Evolutionary conservation across 306 rosid species (phyloP).

Genomic region (Gleditsia sinensis): DNA sequence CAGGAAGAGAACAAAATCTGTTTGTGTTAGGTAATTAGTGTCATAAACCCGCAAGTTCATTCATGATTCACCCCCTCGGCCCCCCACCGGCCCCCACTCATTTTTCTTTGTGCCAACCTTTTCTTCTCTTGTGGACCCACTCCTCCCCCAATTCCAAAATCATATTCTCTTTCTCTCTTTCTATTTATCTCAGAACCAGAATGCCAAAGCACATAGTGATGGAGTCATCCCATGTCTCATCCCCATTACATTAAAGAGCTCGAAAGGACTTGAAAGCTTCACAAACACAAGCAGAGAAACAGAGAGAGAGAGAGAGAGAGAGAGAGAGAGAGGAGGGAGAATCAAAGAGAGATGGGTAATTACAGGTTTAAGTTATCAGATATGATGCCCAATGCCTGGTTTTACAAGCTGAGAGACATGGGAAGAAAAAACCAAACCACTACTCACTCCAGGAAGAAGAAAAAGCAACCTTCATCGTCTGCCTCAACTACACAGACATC

Average conservation of each 20-base stretch:
- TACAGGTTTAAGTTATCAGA: constrained; percentile 75
- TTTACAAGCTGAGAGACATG: constrained; percentile 79
- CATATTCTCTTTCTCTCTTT: constrained; percentile 25
- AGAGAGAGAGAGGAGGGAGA: too few relatives aligned
- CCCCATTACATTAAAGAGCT: constrained; percentile 17
- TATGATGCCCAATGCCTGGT: constrained; percentile 94
- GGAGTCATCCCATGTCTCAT: constrained; percentile 29
- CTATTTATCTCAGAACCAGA: constrained; percentile 32
- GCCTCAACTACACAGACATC: constrained; percentile 39
- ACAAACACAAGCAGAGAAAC: neutral
- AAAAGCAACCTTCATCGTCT: constrained; percentile 38
- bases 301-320: neutral
- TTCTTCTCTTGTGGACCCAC: constrained; percentile 57
- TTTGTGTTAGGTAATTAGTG: constrained; percentile 29
- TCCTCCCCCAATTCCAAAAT: constrained; percentile 41
- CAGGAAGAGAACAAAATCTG: neutral
- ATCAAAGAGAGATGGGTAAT: constrained; percentile 85
- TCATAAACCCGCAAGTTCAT: neutral
- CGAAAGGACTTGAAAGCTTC: constrained; percentile 13
- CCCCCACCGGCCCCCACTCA: constrained; percentile 25
- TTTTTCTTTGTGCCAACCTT: constrained; percentile 35
- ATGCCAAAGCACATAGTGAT: constrained; percentile 28
- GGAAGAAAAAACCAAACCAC: constrained; percentile 47
- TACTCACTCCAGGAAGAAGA: constrained; percentile 46
- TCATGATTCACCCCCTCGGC: neutral